phyloP scores from a whole-genome alignment of 371 early-diverging fungal species.

The Parasitella parasitica region DNA sequence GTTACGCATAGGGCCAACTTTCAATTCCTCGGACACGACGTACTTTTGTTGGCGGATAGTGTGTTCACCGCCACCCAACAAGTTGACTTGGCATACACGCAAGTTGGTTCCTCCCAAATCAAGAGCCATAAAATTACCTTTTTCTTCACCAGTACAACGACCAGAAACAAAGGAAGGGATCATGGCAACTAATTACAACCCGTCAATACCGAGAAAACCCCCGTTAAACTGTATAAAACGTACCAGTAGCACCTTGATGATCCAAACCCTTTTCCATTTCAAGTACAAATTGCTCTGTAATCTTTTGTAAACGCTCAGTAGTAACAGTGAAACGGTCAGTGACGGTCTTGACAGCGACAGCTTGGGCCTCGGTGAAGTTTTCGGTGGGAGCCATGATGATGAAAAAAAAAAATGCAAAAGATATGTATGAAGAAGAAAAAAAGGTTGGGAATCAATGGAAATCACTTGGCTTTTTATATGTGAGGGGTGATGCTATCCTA shows the following conservation, averaged over 20 bases:
- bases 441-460: background rate
- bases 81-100: slow-evolving; percentile 81
- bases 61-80: slow-evolving; percentile 70
- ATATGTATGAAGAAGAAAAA: background rate
- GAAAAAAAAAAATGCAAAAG: background rate
- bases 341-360: slow-evolving; percentile 40
- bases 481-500: background rate
- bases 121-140: slow-evolving; percentile 84
- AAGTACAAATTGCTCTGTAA: slow-evolving; percentile 64
- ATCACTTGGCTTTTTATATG: background rate
- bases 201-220: background rate
- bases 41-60: slow-evolving; percentile 75
- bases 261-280: slow-evolving; percentile 77
- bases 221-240: background rate
- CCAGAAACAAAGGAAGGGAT: slow-evolving; percentile 85
- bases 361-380: slow-evolving; percentile 32
- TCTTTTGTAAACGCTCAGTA: slow-evolving; percentile 51
- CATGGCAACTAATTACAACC: slow-evolving; percentile 36
- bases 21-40: slow-evolving; percentile 41
- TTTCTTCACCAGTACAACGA: slow-evolving; percentile 80
- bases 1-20: slow-evolving; percentile 49
- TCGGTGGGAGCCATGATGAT: slow-evolving; percentile 10
- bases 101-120: slow-evolving; percentile 95
- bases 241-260: slow-evolving; percentile 54
- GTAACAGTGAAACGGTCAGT: slow-evolving; percentile 59